These are phyloP conservation scores for Phytomonas sp. DNA, from an alignment of 208 protist species.

Conservation along the genomic window DNA sequence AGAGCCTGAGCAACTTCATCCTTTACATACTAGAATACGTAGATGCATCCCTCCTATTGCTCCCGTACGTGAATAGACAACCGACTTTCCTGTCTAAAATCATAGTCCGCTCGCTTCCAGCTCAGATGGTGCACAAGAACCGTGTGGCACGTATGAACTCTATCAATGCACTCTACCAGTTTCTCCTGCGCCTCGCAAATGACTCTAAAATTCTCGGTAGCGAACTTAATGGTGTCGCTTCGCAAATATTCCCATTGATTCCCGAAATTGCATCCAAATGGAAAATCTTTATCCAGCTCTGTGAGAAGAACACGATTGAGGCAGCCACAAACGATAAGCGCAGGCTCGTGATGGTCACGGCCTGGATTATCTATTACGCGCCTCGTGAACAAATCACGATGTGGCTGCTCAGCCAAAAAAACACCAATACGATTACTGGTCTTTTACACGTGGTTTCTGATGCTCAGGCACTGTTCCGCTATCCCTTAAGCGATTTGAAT, in stretches of 20 bases:
- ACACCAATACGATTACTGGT: slow-evolving; percentile 49
- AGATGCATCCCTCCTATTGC: slow-evolving; percentile 34
- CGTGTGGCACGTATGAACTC: slow-evolving; percentile 31
- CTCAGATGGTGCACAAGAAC: slow-evolving; percentile 44
- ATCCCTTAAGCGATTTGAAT: slow-evolving; percentile 37
- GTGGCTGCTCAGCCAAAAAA: slow-evolving; percentile 45
- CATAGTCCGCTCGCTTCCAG: slow-evolving; percentile 43
- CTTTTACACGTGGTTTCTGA: slow-evolving; percentile 65
- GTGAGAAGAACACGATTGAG: slow-evolving; percentile 32
- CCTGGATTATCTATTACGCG: slow-evolving; percentile 83
- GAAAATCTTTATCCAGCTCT: slow-evolving; percentile 41
- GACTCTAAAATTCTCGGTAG: slow-evolving; percentile 45
- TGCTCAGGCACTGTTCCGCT: slow-evolving; percentile 63
- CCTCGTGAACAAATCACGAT: slow-evolving; percentile 23
- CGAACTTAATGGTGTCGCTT: slow-evolving; percentile 47
- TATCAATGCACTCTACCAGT: slow-evolving; percentile 50
- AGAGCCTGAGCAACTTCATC: slow-evolving; percentile 58
- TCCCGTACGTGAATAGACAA: slow-evolving; percentile 30
- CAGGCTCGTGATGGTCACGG: slow-evolving; percentile 39
- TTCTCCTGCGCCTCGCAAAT: slow-evolving; percentile 55
- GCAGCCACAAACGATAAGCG: slow-evolving; percentile 40
- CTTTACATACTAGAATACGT: slow-evolving; percentile 60
- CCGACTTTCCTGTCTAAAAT: slow-evolving; percentile 71
- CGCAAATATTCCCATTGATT: slow-evolving; percentile 64
- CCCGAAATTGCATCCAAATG: slow-evolving; percentile 42